Conservation (phyloP, 148 eudicot species). For the Silene latifolia region DNA sequence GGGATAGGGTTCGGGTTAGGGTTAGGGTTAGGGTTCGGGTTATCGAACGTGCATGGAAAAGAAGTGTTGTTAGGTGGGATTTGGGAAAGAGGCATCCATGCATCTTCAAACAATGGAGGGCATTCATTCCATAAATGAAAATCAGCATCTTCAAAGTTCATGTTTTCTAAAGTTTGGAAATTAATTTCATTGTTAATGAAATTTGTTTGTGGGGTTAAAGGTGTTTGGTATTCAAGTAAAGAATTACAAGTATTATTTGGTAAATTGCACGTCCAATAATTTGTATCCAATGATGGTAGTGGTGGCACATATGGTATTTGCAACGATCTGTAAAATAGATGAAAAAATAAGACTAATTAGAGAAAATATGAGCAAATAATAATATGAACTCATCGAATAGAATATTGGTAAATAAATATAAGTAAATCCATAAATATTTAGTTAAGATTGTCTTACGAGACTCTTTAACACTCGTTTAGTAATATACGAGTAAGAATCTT, state of each 20-base stretch:
- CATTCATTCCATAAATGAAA: slow-evolving; percentile 22
- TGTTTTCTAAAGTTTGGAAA: neutral
- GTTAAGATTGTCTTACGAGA: neutral
- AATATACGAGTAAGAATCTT: neutral
- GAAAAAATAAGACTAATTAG: neutral
- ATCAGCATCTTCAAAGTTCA: slow-evolving; percentile 2
- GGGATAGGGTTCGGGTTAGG: neutral
- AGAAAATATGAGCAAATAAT: neutral
- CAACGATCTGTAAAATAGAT: slow-evolving; percentile 1
- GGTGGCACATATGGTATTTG: neutral
- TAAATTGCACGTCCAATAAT: neutral
- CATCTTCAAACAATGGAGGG: slow-evolving; percentile 16
- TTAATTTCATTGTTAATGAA: neutral
- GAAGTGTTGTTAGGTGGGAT: neutral
- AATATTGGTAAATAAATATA: neutral
- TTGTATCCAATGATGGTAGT: neutral
- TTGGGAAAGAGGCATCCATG: slow-evolving; percentile 2
- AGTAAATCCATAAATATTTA: neutral
- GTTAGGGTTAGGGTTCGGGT: neutral
- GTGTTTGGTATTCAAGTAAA: neutral
- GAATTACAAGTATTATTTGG: neutral
- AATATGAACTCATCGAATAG: neutral
- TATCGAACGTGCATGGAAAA: neutral
- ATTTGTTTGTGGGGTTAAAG: neutral
- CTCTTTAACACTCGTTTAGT: too few species aligned